A percentile compares a stretch with the other conserved stretches of the same genome.
These are phyloP conservation scores for Apiotrichum montevideense DNA, from an alignment of 1,284 basidiomycete genomes.

Conservation along the genomic window DNA sequence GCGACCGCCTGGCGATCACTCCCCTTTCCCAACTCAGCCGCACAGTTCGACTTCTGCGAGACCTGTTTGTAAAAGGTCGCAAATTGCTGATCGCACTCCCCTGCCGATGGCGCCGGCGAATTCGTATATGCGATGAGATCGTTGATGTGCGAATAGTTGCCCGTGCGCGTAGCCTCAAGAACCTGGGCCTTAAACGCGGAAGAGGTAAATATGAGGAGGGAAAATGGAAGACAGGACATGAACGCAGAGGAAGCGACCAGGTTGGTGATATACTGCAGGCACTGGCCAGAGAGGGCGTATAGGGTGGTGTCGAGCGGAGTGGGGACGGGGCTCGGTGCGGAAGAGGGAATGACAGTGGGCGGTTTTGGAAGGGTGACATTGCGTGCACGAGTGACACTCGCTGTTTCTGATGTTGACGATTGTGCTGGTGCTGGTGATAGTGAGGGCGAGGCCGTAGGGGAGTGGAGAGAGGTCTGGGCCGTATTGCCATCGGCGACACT, in stretches of 20 bases:
- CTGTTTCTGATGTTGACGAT: no score
- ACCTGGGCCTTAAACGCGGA: constrained; percentile 49
- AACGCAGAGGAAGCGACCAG: constrained; percentile 62
- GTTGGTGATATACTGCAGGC: constrained; percentile 64
- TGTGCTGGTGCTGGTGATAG: no score
- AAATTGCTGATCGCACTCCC: constrained; percentile 30
- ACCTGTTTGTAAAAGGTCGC: constrained; percentile 18
- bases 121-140: constrained; percentile 50
- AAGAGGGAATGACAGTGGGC: constrained; percentile 48
- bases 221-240: constrained; percentile 65
- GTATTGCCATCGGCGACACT: no score
- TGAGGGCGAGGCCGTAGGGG: no score
- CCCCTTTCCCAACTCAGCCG: constrained; percentile 20
- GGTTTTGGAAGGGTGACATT: constrained; percentile 1
- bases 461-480: no score
- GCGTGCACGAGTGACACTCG: background rate
- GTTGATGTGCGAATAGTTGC: constrained; percentile 60
- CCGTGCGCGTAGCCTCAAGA: constrained; percentile 51
- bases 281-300: constrained; percentile 59
- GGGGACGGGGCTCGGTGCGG: constrained; percentile 63
- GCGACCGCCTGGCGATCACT: constrained; percentile 22
- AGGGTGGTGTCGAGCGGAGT: constrained; percentile 64
- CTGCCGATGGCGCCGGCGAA: constrained; percentile 18
- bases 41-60: constrained; percentile 32
- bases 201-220: constrained; percentile 60